Percentiles rank a stretch among this genome's conserved stretches.
Conservation (phyloP, 140 eudicot species). For the Erigeron philadelphicus region DNA sequence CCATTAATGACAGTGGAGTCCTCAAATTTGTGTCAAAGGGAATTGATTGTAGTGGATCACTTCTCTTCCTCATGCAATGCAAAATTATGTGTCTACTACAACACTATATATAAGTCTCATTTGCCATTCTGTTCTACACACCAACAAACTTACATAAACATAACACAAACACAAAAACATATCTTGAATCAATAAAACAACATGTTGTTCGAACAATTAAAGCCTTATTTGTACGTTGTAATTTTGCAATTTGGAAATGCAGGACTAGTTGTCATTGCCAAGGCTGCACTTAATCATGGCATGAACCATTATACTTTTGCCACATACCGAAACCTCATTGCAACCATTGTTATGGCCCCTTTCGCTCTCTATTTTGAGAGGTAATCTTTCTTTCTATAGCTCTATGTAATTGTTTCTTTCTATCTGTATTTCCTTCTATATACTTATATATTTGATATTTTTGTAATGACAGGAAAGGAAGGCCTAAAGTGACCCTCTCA, state of each 20-base stretch:
- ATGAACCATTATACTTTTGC: constrained; percentile 67
- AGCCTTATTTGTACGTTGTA: constrained; percentile 46
- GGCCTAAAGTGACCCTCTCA: constrained; percentile 67
- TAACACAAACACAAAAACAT: background rate
- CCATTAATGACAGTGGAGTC: constrained; percentile 41
- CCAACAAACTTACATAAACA: constrained; percentile 16
- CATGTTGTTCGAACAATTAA: constrained; percentile 28
- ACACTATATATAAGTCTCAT: constrained; percentile 33
- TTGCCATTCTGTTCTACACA: constrained; percentile 22
- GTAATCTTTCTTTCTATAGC: constrained; percentile 26
- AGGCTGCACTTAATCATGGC: constrained; percentile 60
- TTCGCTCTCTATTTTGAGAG: constrained; percentile 60
- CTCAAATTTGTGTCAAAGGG: constrained; percentile 26
- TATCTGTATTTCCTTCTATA: background rate
- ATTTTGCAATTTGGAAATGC: constrained; percentile 63
- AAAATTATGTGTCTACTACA: background rate
- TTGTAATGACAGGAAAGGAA: constrained; percentile 51
- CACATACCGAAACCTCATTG: constrained; percentile 54
- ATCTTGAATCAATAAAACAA: constrained; percentile 11
- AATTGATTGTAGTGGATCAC: background rate
- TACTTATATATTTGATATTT: constrained; percentile 4
- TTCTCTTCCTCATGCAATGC: constrained; percentile 24
- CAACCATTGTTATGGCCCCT: constrained; percentile 52
- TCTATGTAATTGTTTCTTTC: background rate
- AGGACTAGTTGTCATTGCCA: constrained; percentile 44